These are phyloP conservation scores for Filosporella fistucella DNA, from an alignment of 495 filamentous ascomycete genomes.

Conservation along the genomic window DNA sequence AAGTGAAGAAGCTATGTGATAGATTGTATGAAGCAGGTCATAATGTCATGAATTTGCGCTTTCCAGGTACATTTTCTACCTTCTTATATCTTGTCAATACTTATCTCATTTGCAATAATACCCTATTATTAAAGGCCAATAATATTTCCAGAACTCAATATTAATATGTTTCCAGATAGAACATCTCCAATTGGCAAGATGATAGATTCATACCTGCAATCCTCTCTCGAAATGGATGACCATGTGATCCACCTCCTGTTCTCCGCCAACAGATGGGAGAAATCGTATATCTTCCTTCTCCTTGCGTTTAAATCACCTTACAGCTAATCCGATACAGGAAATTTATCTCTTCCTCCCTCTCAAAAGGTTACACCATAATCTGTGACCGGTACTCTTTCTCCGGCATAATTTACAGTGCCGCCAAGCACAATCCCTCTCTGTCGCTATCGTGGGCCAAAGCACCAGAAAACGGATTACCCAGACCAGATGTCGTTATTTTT, in stretches of 20 bases:
- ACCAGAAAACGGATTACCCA: slow-evolving; percentile 83
- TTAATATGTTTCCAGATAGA: slow-evolving; percentile 53
- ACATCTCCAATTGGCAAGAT: slow-evolving; percentile 84
- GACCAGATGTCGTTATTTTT: slow-evolving; percentile 85
- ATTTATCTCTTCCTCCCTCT: slow-evolving; percentile 57
- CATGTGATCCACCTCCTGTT: slow-evolving; percentile 94
- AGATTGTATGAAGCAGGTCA: slow-evolving; percentile 57
- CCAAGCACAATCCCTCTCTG: slow-evolving; percentile 69
- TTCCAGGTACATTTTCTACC: slow-evolving; percentile 63
- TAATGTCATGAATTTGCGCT: slow-evolving; percentile 70
- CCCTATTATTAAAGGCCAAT: not conserved
- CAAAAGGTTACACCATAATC: slow-evolving; percentile 66
- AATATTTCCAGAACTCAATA: too few relatives aligned
- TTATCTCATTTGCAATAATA: not conserved
- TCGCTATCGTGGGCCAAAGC: slow-evolving; percentile 71
- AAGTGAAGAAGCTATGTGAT: slow-evolving; percentile 70
- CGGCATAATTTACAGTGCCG: slow-evolving; percentile 92
- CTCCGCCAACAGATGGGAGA: slow-evolving; percentile 94
- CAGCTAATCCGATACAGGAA: too few relatives aligned
- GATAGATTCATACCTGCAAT: slow-evolving; percentile 83
- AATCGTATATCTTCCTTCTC: slow-evolving; percentile 41
- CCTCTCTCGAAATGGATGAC: slow-evolving; percentile 72
- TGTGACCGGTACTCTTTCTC: slow-evolving; percentile 93
- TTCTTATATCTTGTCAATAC: not conserved
- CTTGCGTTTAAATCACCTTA: not conserved